Evolutionary conservation across 2,329 filamentous ascomycete genomes (phyloP).

Genomic region (Colletotrichum chrysophilum): DNA sequence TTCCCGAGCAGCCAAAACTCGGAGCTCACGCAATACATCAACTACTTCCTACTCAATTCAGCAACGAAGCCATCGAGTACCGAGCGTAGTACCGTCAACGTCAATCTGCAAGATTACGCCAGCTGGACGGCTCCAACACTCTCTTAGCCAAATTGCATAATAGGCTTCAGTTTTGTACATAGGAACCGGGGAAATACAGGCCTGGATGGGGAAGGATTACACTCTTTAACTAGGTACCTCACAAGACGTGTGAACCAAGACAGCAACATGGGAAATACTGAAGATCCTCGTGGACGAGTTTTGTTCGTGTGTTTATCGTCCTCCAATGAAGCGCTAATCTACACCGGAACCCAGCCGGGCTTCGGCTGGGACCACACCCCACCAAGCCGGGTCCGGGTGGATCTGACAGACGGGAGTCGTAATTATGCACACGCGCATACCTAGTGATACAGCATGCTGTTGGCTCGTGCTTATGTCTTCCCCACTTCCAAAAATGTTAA

Average conservation of each 20-base stretch:
- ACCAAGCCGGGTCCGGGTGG: not conserved
- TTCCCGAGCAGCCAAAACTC: conserved; percentile 58
- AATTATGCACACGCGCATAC: not conserved
- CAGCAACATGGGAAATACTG: not conserved
- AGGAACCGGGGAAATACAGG: not conserved
- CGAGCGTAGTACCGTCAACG: conserved; percentile 8
- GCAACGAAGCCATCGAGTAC: not conserved
- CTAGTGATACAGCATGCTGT: not conserved
- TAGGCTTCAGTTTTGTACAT: not conserved
- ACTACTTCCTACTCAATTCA: conserved; percentile 50
- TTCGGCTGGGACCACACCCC: not conserved
- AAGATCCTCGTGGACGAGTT: not conserved
- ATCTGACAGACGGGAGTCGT: not conserved
- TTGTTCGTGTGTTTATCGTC: not conserved
- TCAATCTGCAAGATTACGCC: conserved; percentile 5
- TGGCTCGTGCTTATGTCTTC: not conserved
- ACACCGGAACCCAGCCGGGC: not conserved
- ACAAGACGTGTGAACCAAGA: not conserved
- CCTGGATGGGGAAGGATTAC: not conserved
- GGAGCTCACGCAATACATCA: conserved; percentile 59
- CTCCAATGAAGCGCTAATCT: not conserved
- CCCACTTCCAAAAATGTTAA: not conserved
- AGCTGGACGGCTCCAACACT: not conserved
- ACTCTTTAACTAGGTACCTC: not conserved
- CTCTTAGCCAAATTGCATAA: not conserved